These are phyloP conservation scores for Harringtonia aguacate DNA, from an alignment of 2,329 filamentous ascomycete species.

Conservation along the genomic window DNA sequence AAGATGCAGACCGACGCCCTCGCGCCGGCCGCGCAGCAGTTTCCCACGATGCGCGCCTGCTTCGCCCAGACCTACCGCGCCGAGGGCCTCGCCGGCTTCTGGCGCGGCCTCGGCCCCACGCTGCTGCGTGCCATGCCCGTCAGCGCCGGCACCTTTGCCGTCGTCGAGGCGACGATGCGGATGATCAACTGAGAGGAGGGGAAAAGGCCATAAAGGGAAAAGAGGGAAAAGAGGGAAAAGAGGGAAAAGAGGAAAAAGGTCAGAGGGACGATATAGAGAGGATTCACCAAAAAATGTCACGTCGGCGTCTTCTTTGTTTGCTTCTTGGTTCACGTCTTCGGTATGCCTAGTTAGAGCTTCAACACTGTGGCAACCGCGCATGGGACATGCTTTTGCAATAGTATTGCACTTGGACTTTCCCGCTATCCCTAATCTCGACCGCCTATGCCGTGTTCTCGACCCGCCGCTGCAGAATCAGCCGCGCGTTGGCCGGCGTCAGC, in stretches of 20 bases:
- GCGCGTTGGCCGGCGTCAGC: constrained; percentile 53
- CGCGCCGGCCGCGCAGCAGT: constrained; percentile 53
- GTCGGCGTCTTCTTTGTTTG: too few relatives aligned
- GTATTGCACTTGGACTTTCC: too few relatives aligned
- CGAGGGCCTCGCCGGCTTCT: constrained; percentile 78
- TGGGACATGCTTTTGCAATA: too few relatives aligned
- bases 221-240: not conserved
- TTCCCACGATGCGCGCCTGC: constrained; percentile 76
- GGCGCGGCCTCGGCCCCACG: constrained; percentile 88
- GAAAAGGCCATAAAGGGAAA: not conserved
- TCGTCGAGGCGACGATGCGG: constrained; percentile 58
- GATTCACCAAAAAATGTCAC: too few relatives aligned
- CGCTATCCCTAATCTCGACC: too few relatives aligned
- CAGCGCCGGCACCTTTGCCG: constrained; percentile 92
- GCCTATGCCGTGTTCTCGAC: constrained; percentile 47
- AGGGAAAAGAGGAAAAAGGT: not conserved
- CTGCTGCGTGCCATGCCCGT: constrained; percentile 93
- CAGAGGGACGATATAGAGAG: not conserved
- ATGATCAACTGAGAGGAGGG: constrained; percentile 34
- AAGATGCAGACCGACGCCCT: constrained; percentile 99
- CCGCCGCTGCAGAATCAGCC: constrained; percentile 54
- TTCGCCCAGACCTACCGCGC: constrained; percentile 70
- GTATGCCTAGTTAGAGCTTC: too few relatives aligned
- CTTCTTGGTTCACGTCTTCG: too few relatives aligned
- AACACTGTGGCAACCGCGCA: too few relatives aligned